phyloP scores from a whole-genome alignment of 352 stramenopile genomes.

The Pythium periplocum region DNA sequence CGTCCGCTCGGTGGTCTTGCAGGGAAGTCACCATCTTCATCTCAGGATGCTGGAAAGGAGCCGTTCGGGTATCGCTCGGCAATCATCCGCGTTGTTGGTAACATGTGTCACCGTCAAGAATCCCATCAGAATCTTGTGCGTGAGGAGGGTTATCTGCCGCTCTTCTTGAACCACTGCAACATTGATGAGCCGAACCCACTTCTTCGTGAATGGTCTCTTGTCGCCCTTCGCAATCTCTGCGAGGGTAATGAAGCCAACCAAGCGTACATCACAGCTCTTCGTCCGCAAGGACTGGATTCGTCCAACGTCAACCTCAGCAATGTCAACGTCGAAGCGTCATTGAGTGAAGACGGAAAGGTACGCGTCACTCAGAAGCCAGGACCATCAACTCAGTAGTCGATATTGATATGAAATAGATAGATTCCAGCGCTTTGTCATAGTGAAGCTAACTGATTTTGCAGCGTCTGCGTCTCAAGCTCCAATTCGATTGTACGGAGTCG shows the following conservation, averaged over 20 bases:
- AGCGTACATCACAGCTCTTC: constrained; percentile 52
- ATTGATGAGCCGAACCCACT: constrained; percentile 84
- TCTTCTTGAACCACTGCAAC: constrained; percentile 90
- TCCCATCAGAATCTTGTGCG: constrained; percentile 76
- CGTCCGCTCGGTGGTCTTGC: constrained; percentile 26
- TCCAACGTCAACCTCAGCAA: constrained; percentile 23
- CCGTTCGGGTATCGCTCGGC: constrained; percentile 69
- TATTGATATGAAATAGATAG: too few relatives aligned
- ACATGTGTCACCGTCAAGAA: constrained; percentile 69
- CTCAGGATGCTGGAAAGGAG: constrained; percentile 16
- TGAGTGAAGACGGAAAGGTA: constrained; percentile 24
- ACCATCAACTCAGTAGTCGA: too few relatives aligned
- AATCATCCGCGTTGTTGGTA: constrained; percentile 78
- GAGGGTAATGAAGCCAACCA: constrained; percentile 81
- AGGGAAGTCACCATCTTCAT: neutral
- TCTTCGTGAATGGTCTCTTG: constrained; percentile 86
- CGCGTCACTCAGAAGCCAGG: constrained; percentile 7
- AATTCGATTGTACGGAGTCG: constrained; percentile 10
- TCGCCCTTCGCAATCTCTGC: constrained; percentile 85
- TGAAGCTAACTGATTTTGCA: neutral
- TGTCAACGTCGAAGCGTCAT: constrained; percentile 22
- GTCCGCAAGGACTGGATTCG: constrained; percentile 47
- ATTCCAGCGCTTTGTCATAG: too few relatives aligned
- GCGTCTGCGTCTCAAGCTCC: constrained; percentile 4
- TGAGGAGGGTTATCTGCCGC: constrained; percentile 54